Conservation (phyloP, 2,329 filamentous ascomycete genomes). For the Fusarium solani-melongenae region DNA sequence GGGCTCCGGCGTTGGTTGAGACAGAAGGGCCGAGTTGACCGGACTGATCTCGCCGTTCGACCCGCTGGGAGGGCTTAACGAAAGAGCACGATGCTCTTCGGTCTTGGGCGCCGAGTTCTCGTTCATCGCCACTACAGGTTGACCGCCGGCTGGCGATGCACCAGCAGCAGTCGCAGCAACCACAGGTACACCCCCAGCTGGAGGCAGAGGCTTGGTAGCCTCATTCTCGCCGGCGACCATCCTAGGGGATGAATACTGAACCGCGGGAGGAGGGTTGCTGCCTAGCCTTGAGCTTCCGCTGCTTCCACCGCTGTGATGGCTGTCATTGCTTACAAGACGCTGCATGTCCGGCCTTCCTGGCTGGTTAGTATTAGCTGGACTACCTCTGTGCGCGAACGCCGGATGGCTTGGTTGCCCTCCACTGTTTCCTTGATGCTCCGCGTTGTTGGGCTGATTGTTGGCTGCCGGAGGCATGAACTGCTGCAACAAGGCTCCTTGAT, state of each 20-base stretch:
- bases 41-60: constrained; percentile 22
- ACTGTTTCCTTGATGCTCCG: background rate
- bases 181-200: constrained; percentile 4
- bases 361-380: background rate
- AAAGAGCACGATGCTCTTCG: constrained; percentile 25
- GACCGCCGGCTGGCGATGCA: background rate
- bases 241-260: constrained; percentile 10
- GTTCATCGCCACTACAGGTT: background rate
- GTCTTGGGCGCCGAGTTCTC: background rate
- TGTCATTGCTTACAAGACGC: constrained; percentile 18
- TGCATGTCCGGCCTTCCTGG: constrained; percentile 11
- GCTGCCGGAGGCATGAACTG: constrained; percentile 18
- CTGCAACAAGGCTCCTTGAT: constrained; percentile 25
- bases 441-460: background rate
- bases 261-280: background rate
- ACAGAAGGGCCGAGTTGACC: constrained; percentile 12
- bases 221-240: constrained; percentile 12
- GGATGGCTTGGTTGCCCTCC: background rate
- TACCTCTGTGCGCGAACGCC: background rate
- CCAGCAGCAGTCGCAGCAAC: constrained; percentile 3
- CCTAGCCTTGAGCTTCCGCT: constrained; percentile 15
- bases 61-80: constrained; percentile 31
- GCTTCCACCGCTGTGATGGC: constrained; percentile 13
- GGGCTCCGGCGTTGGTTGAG: constrained; percentile 8
- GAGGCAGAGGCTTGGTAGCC: constrained; percentile 3